phyloP scores from a whole-genome alignment of 129 eudicot genomes.

The Solidago caesia region DNA sequence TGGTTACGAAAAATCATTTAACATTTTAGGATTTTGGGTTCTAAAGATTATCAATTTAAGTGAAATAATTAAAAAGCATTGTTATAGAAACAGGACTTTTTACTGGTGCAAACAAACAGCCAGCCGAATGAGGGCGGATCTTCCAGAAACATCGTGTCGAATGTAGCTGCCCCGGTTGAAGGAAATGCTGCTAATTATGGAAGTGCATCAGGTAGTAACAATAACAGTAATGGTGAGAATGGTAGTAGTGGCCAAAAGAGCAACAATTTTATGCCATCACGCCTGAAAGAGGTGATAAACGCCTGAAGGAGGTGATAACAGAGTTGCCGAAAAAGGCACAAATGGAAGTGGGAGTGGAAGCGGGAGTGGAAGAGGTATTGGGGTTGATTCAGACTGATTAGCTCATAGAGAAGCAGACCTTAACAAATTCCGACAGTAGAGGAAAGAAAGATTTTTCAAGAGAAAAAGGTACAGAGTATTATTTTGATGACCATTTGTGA shows the following conservation, averaged over 20 bases:
- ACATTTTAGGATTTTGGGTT: no score
- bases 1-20: no score
- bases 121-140: constrained; percentile 31
- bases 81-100: no score
- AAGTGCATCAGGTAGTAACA: constrained; percentile 68
- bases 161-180: constrained; percentile 34
- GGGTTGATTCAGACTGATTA: constrained; percentile 45
- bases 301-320: constrained; percentile 50
- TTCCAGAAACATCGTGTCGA: constrained; percentile 28
- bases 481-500: background rate
- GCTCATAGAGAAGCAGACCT: constrained; percentile 65
- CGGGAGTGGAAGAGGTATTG: constrained; percentile 41
- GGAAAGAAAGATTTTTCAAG: constrained; percentile 72
- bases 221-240: constrained; percentile 51
- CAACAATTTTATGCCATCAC: constrained; percentile 27
- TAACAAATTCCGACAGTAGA: constrained; percentile 57
- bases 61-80: no score
- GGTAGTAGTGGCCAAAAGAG: constrained; percentile 44
- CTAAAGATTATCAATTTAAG: no score
- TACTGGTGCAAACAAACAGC: constrained; percentile 32
- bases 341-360: constrained; percentile 30
- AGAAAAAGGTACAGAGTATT: constrained; percentile 52
- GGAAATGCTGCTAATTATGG: constrained; percentile 61
- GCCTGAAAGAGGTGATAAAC: background rate
- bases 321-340: constrained; percentile 41